Conservation (phyloP, 345 rosid species). For the Hevea brasiliensis region DNA sequence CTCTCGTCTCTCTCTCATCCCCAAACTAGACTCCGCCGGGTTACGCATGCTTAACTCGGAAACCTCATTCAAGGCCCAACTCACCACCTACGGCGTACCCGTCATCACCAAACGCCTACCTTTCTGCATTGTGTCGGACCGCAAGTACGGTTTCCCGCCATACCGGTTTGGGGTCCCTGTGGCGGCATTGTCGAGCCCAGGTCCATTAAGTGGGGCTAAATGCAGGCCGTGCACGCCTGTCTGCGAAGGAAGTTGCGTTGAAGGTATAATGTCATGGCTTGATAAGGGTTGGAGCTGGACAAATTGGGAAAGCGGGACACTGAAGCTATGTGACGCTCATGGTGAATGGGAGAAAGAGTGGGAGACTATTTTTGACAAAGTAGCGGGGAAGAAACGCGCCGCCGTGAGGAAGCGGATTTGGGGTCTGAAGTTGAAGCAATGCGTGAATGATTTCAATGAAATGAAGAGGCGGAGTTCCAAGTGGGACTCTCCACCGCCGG, state of each 20-base stretch:
- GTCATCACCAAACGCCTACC: constrained; percentile 50
- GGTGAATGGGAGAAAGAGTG: constrained; percentile 69
- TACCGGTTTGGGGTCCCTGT: constrained; percentile 75
- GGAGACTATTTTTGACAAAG: constrained; percentile 60
- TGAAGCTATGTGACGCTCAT: constrained; percentile 70
- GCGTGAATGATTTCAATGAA: constrained; percentile 54
- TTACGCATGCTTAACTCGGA: constrained; percentile 73
- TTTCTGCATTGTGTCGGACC: constrained; percentile 72
- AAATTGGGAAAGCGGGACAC: constrained; percentile 59
- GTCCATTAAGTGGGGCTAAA: constrained; percentile 93
- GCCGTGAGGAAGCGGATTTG: constrained; percentile 42
- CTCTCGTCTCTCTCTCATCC: constrained; percentile 74
- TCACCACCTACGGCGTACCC: constrained; percentile 48
- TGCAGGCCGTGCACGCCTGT: constrained; percentile 78
- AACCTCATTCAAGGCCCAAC: constrained; percentile 77
- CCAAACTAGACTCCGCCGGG: constrained; percentile 60
- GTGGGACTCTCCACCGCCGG: constrained; percentile 76
- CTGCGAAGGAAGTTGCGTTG: constrained; percentile 63
- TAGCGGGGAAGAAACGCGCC: constrained; percentile 52
- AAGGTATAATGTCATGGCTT: constrained; percentile 48
- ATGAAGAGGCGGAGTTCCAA: constrained; percentile 42
- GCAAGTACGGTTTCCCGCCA: constrained; percentile 69
- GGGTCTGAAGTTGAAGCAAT: constrained; percentile 37
- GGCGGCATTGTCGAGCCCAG: constrained; percentile 63
- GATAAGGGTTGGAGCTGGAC: constrained; percentile 85